phyloP scores from a whole-genome alignment of 148 eudicot genomes.

The Persicaria maculosa region DNA sequence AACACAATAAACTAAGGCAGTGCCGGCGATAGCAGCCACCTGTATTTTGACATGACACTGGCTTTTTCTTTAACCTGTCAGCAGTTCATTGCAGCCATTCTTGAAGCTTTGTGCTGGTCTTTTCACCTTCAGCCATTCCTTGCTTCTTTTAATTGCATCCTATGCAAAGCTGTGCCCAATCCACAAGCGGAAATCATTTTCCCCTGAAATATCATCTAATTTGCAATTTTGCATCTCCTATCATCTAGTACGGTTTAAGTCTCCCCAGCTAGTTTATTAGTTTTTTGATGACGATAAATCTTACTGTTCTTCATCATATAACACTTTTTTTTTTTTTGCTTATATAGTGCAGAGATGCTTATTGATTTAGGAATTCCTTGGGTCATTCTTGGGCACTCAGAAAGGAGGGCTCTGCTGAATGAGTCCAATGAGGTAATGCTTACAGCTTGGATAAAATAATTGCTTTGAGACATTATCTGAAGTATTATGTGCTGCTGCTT shows the following conservation, averaged over 20 bases:
- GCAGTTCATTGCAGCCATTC: neutral
- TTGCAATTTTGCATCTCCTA: neutral
- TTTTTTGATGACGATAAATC: neutral
- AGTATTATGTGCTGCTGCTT: neutral
- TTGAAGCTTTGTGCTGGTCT: too few relatives aligned
- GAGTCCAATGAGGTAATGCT: slow-evolving; percentile 69
- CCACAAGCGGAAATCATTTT: neutral
- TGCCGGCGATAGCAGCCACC: too few relatives aligned
- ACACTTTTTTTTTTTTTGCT: neutral
- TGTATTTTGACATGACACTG: neutral
- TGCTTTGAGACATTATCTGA: neutral
- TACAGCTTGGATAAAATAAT: neutral
- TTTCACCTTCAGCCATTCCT: neutral
- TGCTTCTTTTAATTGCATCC: neutral
- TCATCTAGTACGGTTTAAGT: neutral
- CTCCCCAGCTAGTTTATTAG: neutral
- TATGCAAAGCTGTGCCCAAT: neutral
- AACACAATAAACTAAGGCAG: too few relatives aligned
- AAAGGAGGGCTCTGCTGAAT: slow-evolving; percentile 57
- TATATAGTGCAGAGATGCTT: slow-evolving; percentile 89
- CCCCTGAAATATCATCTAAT: neutral
- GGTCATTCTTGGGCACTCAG: slow-evolving; percentile 95
- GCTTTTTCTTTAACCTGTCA: neutral
- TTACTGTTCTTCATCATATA: neutral
- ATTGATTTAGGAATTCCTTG: slow-evolving; percentile 64